Evolutionary conservation across 1,284 basidiomycete species (phyloP).

Genomic region (Lentinula novae-zelandiae): DNA sequence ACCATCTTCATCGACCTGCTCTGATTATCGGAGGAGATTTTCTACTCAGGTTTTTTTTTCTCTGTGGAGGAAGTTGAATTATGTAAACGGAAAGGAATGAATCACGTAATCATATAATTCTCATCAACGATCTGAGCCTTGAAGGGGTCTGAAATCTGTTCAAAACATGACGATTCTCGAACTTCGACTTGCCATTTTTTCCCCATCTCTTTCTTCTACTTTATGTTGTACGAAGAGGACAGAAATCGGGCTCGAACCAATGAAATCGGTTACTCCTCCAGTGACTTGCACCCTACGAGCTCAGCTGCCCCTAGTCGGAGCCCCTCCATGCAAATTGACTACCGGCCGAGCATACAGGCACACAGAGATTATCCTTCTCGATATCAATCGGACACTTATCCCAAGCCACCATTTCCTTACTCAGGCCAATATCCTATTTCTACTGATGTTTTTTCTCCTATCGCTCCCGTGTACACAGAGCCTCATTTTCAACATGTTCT

Average conservation of each 20-base stretch:
- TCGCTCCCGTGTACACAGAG: neutral
- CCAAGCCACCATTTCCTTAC: neutral
- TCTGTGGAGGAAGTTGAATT: too few species aligned
- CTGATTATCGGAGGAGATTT: too few species aligned
- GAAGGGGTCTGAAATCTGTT: neutral
- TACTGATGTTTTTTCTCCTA: neutral
- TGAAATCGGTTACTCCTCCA: too few species aligned
- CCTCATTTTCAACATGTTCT: neutral
- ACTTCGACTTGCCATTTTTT: neutral
- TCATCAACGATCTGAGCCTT: neutral
- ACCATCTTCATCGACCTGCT: too few species aligned
- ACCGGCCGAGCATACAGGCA: neutral
- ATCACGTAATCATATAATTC: neutral
- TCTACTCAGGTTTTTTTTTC: too few species aligned
- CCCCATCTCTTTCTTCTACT: neutral
- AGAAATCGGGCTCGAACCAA: too few species aligned
- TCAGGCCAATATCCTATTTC: slow-evolving; percentile 3
- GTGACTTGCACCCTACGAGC: too few species aligned
- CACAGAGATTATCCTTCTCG: slow-evolving; percentile 1
- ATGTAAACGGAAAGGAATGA: neutral
- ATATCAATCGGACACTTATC: neutral
- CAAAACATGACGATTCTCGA: neutral
- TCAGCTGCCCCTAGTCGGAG: slow-evolving; percentile 48
- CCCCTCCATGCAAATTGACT: neutral
- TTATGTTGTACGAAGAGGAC: neutral